Conservation (phyloP, 2,329 filamentous ascomycete genomes). For the Acrocalymma vagum region DNA sequence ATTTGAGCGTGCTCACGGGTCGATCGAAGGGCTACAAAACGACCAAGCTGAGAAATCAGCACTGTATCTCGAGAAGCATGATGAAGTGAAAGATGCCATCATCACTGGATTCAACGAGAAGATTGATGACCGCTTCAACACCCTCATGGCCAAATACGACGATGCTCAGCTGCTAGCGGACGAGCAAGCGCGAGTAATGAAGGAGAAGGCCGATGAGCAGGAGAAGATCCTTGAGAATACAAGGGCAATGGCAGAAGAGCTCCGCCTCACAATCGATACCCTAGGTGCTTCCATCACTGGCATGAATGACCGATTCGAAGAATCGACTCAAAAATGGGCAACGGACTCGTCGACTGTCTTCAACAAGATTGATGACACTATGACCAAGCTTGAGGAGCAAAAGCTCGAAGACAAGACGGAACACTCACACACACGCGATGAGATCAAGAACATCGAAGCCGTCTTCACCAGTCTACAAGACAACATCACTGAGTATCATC, state of each 20-base stretch:
- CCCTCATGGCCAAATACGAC: slow-evolving; percentile 87
- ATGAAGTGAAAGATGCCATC: slow-evolving; percentile 64
- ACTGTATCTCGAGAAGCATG: slow-evolving; percentile 65
- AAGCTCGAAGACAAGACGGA: slow-evolving; percentile 78
- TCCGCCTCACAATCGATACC: slow-evolving; percentile 85
- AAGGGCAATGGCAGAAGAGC: slow-evolving; percentile 84
- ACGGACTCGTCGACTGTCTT: slow-evolving; percentile 90
- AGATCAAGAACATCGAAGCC: slow-evolving; percentile 77
- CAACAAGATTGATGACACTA: slow-evolving; percentile 80
- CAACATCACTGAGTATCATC: slow-evolving; percentile 83
- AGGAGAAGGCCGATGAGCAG: slow-evolving; percentile 76
- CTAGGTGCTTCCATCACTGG: slow-evolving; percentile 70
- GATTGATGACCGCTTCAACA: slow-evolving; percentile 80
- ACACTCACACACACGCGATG: slow-evolving; percentile 82
- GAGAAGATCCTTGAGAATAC: slow-evolving; percentile 77
- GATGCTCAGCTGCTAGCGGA: slow-evolving; percentile 80
- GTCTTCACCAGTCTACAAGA: slow-evolving; percentile 79
- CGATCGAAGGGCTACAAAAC: slow-evolving; percentile 82
- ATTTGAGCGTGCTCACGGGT: slow-evolving; percentile 84
- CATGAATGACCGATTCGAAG: slow-evolving; percentile 70
- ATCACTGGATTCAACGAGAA: slow-evolving; percentile 63
- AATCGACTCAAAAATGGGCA: slow-evolving; percentile 85
- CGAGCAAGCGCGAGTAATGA: slow-evolving; percentile 75
- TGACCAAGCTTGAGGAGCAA: slow-evolving; percentile 76
- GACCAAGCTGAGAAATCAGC: slow-evolving; percentile 72